phyloP scores from a whole-genome alignment of 2,329 filamentous ascomycete genomes.

The Fusarium sp. region DNA sequence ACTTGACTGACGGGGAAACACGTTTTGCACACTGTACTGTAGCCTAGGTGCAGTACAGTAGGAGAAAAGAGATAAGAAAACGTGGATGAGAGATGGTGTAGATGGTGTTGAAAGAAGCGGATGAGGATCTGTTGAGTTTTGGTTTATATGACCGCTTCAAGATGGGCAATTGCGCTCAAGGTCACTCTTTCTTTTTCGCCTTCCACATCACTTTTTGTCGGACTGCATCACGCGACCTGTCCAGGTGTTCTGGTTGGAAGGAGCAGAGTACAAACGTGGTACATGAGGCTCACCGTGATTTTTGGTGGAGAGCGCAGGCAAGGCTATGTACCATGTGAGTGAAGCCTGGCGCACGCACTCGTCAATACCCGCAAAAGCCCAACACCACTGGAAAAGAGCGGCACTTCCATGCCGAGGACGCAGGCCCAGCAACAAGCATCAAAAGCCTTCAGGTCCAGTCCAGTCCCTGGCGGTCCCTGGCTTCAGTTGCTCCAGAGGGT shows the following conservation, averaged over 20 bases:
- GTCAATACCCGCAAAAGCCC: conserved; percentile 16
- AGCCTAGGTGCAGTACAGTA: background rate
- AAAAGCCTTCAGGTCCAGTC: background rate
- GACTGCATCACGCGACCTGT: conserved; percentile 34
- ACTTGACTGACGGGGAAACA: conserved; percentile 24
- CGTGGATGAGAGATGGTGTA: background rate
- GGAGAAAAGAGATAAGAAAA: conserved; percentile 4
- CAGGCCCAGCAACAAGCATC: background rate
- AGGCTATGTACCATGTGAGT: conserved; percentile 23
- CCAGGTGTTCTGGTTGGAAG: background rate
- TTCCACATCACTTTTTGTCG: background rate
- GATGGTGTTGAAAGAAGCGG: background rate
- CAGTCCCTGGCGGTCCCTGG: conserved; percentile 13
- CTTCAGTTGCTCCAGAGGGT: background rate
- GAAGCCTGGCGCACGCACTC: conserved; percentile 6
- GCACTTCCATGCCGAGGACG: conserved; percentile 33
- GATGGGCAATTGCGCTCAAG: background rate
- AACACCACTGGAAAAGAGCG: conserved; percentile 6
- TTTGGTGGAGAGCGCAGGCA: conserved; percentile 5
- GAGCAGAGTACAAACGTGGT: conserved; percentile 3
- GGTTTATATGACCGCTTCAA: background rate
- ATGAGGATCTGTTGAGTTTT: background rate
- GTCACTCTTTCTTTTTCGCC: background rate
- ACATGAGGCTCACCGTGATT: conserved; percentile 24
- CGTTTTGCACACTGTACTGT: background rate